A percentile compares a stretch with the other conserved stretches of the same genome.
Conservation (phyloP, 2,329 filamentous ascomycete genomes). For the Zasmidium citrigriseum region DNA sequence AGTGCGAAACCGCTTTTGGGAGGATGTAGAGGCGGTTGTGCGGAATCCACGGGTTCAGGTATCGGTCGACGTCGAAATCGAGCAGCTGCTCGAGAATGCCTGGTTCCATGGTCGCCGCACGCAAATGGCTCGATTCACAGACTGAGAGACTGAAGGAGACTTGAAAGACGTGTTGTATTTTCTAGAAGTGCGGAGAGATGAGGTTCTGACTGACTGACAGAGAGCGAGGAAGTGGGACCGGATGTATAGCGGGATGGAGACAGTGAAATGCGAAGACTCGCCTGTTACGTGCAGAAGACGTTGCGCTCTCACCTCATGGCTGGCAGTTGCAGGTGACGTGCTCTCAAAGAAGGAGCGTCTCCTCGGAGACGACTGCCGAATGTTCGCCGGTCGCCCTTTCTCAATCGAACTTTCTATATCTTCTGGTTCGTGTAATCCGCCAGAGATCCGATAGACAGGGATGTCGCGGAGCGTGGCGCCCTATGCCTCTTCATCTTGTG, state of each 20-base stretch:
- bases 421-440: background rate
- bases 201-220: background rate
- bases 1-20: constrained; percentile 66
- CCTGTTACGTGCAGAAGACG: background rate
- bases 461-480: background rate
- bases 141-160: too few relatives aligned
- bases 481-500: too few relatives aligned
- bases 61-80: constrained; percentile 75
- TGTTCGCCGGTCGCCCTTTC: background rate
- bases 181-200: background rate
- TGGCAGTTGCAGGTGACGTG: background rate
- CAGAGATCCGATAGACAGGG: background rate
- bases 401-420: background rate
- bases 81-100: constrained; percentile 22
- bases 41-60: constrained; percentile 71
- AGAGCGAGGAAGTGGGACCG: background rate
- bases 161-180: too few relatives aligned
- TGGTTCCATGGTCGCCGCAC: background rate
- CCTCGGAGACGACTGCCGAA: background rate
- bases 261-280: background rate
- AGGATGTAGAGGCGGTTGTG: constrained; percentile 64
- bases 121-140: too few relatives aligned
- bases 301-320: background rate
- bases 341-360: background rate
- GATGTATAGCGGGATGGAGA: background rate